Evolutionary conservation across 495 filamentous ascomycete genomes (phyloP).

Genomic region (Amniculicola lignicola): DNA sequence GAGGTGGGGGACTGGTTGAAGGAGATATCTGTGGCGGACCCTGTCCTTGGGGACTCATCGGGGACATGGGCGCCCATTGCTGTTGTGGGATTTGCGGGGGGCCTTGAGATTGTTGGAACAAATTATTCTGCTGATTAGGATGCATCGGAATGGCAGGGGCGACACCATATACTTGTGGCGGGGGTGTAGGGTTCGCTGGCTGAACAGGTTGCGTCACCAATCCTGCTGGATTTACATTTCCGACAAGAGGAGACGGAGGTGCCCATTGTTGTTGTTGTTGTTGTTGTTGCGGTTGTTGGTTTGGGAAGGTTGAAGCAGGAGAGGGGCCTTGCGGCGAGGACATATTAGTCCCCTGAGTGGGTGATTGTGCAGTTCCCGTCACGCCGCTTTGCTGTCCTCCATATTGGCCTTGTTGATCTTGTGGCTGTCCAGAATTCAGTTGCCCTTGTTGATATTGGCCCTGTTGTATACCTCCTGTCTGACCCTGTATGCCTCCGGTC

Average conservation of each 20-base stretch:
- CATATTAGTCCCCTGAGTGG: not conserved
- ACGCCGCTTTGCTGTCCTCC: slow-evolving; percentile 21
- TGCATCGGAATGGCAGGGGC: slow-evolving; percentile 18
- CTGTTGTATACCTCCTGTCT: slow-evolving; percentile 1
- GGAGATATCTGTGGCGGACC: not conserved
- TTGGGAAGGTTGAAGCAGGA: not conserved
- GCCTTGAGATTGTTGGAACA: not conserved
- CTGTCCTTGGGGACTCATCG: slow-evolving; percentile 8
- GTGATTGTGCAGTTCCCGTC: slow-evolving; percentile 5
- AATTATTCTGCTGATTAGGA: slow-evolving; percentile 4
- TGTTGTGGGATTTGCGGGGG: slow-evolving; percentile 7
- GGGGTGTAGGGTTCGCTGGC: slow-evolving; percentile 12
- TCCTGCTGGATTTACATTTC: no score
- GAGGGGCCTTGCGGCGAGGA: not conserved
- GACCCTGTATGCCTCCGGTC: slow-evolving; percentile 3
- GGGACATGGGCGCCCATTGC: slow-evolving; percentile 15
- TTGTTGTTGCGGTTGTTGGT: not conserved
- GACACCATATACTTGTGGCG: slow-evolving; percentile 14
- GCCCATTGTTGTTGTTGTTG: slow-evolving; percentile 20
- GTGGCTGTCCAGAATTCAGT: not conserved
- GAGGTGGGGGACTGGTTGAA: slow-evolving; percentile 12
- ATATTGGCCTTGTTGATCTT: not conserved
- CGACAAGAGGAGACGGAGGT: not conserved
- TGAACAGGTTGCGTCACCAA: slow-evolving; percentile 16
- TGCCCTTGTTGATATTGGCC: slow-evolving; percentile 10